phyloP scores from a whole-genome alignment of 2,329 filamentous ascomycete species.

The Aspergillus clavatus region DNA sequence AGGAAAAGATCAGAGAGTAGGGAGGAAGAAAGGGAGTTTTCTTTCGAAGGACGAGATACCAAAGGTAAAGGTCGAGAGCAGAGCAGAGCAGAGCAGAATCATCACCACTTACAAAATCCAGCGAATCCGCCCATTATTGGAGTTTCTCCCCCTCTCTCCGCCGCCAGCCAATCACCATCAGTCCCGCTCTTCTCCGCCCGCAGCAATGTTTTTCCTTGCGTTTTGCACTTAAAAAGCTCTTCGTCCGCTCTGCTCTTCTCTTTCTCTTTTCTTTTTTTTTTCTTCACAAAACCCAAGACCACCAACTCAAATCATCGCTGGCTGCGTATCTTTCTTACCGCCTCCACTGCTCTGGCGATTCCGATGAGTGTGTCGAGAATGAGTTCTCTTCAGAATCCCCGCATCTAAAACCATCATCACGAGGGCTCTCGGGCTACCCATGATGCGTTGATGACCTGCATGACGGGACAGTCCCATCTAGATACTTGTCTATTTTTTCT shows the following conservation, averaged over 20 bases:
- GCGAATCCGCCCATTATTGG: not conserved
- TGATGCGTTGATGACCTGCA: constrained; percentile 46
- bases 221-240: constrained; percentile 14
- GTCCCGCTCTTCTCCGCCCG: constrained; percentile 20
- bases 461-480: constrained; percentile 35
- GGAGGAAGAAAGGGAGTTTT: too few relatives aligned
- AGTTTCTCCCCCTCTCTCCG: constrained; percentile 1
- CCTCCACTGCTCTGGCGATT: constrained; percentile 62
- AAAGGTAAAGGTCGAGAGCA: too few relatives aligned
- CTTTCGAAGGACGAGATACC: too few relatives aligned
- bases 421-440: constrained; percentile 47
- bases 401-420: constrained; percentile 80
- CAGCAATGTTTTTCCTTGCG: constrained; percentile 31
- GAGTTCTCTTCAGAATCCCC: constrained; percentile 44
- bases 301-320: constrained; percentile 72
- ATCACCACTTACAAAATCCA: not conserved
- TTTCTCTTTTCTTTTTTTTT: constrained; percentile 29
- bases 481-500: constrained; percentile 5
- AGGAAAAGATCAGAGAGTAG: constrained; percentile 14
- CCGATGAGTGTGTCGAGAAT: constrained; percentile 69
- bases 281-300: constrained; percentile 54
- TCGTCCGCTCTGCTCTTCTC: constrained; percentile 14
- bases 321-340: constrained; percentile 41
- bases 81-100: not conserved
- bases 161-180: constrained; percentile 25